Evolutionary conservation across 2,329 filamentous ascomycete genomes (phyloP).

Genomic region (Colletotrichum liaoningense): DNA sequence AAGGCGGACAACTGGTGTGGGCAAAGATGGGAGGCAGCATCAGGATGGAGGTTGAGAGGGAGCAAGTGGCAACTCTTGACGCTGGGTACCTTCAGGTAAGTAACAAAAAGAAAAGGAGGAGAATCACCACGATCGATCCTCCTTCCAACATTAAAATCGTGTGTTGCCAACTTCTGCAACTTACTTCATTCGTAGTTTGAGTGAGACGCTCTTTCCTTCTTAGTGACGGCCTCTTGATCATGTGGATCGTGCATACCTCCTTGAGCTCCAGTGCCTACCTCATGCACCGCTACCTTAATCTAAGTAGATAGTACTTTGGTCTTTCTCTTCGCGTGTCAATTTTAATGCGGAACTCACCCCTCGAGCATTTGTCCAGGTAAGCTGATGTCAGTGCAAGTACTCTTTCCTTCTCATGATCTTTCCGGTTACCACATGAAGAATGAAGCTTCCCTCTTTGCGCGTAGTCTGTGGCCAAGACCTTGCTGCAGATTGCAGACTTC

Average conservation of each 20-base stretch:
- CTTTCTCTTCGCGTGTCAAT: background rate
- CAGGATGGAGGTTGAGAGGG: background rate
- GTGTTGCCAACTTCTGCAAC: background rate
- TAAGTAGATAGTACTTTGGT: background rate
- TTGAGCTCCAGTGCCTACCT: background rate
- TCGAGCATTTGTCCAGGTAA: background rate
- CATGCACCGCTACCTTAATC: background rate
- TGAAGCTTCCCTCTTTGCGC: background rate
- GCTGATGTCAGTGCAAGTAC: background rate
- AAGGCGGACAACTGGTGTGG: background rate
- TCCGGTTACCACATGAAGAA: background rate
- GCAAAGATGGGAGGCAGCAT: background rate
- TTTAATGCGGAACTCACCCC: background rate
- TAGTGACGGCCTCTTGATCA: background rate
- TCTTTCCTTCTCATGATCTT: background rate
- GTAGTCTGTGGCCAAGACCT: background rate
- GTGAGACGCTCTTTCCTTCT: background rate
- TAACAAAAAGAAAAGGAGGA: background rate
- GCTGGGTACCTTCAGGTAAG: background rate
- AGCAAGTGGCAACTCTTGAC: background rate
- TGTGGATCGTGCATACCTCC: background rate
- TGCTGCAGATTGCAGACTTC: background rate
- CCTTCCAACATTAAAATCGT: background rate
- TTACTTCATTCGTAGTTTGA: background rate
- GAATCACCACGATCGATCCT: background rate